These are phyloP conservation scores for Monosporascus sp. DNA, from an alignment of 2,329 filamentous ascomycete genomes.

Conservation along the genomic window DNA sequence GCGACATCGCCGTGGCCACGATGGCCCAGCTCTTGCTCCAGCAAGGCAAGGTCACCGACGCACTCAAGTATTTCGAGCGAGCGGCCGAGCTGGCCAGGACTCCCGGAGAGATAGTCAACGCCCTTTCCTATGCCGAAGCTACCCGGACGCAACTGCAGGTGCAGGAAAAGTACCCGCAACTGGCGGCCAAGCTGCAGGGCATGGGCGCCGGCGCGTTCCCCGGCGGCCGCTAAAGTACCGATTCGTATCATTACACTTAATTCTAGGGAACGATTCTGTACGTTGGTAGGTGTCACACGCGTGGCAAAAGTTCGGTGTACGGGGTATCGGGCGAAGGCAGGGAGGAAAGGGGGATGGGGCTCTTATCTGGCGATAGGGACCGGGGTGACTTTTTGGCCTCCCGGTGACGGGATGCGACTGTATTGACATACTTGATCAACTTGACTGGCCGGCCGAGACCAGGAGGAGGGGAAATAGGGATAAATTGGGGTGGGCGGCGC, in stretches of 20 bases:
- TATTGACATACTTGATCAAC: too few relatives aligned
- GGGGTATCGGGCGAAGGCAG: too few relatives aligned
- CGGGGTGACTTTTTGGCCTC: too few relatives aligned
- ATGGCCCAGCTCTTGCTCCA: constrained; percentile 97
- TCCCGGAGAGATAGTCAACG: constrained; percentile 93
- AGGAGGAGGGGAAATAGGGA: too few relatives aligned
- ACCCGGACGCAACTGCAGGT: constrained; percentile 94
- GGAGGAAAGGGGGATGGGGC: too few relatives aligned
- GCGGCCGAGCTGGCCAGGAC: constrained; percentile 92
- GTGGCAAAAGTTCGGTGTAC: too few relatives aligned
- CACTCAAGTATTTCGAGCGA: constrained; percentile 93
- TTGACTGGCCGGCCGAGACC: too few relatives aligned
- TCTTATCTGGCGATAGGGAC: too few relatives aligned
- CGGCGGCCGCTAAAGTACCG: constrained; percentile 15
- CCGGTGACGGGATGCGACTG: too few relatives aligned
- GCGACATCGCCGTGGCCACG: constrained; percentile 96
- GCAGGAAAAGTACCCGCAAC: constrained; percentile 78
- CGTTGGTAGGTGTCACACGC: too few relatives aligned
- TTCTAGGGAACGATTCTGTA: not conserved
- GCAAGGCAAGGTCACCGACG: constrained; percentile 94
- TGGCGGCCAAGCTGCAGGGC: constrained; percentile 65
- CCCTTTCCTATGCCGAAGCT: constrained; percentile 92
- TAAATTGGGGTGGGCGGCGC: too few relatives aligned
- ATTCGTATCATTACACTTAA: constrained; percentile 1
- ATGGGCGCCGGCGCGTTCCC: constrained; percentile 33